Conservation (phyloP, 2,329 filamentous ascomycete genomes). For the Sporothrix curviconia region DNA sequence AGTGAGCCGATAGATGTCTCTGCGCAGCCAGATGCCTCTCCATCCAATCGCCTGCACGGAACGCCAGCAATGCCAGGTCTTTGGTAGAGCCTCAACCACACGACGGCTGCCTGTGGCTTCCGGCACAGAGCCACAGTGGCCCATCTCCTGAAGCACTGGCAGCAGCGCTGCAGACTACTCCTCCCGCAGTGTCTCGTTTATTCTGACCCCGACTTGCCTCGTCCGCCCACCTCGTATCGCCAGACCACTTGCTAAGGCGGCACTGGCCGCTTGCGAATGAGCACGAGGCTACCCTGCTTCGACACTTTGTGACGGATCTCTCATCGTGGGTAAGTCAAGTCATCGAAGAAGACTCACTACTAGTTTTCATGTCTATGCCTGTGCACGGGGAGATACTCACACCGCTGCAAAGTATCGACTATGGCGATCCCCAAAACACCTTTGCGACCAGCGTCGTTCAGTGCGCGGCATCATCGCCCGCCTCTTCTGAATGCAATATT, state of each 20-base stretch:
- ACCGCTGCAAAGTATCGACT: too few relatives aligned
- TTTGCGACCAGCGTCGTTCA: constrained; percentile 8
- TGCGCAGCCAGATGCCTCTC: too few relatives aligned
- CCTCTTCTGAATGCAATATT: constrained; percentile 8
- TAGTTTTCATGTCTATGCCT: too few relatives aligned
- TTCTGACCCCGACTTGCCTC: background rate
- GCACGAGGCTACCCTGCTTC: background rate
- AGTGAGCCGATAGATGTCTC: too few relatives aligned
- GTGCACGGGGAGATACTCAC: too few relatives aligned
- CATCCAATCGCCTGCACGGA: too few relatives aligned
- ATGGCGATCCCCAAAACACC: constrained; percentile 7
- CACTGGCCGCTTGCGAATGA: constrained; percentile 7
- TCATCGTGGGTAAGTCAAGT: background rate
- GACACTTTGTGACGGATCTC: constrained; percentile 5
- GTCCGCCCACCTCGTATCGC: background rate
- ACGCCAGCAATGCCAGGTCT: too few relatives aligned
- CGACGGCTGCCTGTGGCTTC: background rate
- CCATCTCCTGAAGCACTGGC: background rate
- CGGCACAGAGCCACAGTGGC: background rate
- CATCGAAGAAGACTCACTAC: too few relatives aligned
- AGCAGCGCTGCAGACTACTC: background rate
- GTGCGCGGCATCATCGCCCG: constrained; percentile 1
- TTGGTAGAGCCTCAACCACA: too few relatives aligned
- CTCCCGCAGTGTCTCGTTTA: background rate
- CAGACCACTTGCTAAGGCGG: background rate